Evolutionary conservation across 2,329 filamentous ascomycete species (phyloP), one percentile per base, ranked within the genome.

Genomic region (Curvularia verruculosa): DNA sequence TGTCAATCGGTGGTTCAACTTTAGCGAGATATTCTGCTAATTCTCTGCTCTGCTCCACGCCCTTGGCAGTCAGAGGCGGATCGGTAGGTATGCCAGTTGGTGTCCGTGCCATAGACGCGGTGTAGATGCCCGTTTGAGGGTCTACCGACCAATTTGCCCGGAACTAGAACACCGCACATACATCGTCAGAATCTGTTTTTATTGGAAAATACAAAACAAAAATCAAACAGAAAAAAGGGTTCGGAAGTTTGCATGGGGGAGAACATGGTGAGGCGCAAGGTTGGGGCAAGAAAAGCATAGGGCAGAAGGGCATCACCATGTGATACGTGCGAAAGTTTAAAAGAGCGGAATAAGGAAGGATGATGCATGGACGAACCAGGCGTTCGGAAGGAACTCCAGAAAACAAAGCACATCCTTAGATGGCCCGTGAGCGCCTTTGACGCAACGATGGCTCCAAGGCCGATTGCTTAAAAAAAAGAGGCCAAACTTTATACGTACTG

Each of bases 81-180:
- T 99, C 95, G 24, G 90, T 89, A 3, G 93, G 84, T 62, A 96
- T 92, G 51, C 91, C 90, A 5, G 95, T 98, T 0, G 95, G 94
- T 36, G 91, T 92, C 40, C 84, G 63, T 47, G 60, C 86, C 56
- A 83, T 82, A 29, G 82, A 82, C 23, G 89, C 82, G 52, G 84
- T 85, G 80, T 98, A 98, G 66, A 83, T 83, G 51, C 95, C 94
- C 36, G 91, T 94, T 59, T 83, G 80, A 44, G 87, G 86, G 77
- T 98, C 88, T 59, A 98, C 91, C 41, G 86, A 86, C 92, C 93
- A 98, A 75, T 90, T 92, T 63, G 90, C 89, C 61, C 95, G 92
- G 78, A 96, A 96, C 93, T 74, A 65, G 6, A 53, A 60, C n/a
- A 51, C 40, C 46, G 58, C 49, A 43, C 45, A 55, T 48, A 28